phyloP scores from a whole-genome alignment of 805 yeast species.

The Zygosaccharomyces bisporus region DNA sequence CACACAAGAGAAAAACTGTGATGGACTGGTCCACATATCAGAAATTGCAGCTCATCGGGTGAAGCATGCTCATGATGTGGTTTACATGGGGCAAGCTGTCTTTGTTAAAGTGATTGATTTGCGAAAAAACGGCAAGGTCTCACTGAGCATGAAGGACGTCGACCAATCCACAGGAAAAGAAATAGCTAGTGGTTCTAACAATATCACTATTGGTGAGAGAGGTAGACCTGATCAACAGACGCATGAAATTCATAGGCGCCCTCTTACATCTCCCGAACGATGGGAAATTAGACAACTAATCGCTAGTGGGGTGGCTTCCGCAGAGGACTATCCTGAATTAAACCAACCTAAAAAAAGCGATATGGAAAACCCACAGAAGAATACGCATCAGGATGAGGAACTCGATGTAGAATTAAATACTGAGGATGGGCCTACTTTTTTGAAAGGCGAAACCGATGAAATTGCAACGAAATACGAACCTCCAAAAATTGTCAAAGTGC shows the following conservation, averaged over 20 bases:
- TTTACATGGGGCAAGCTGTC: slow-evolving; percentile 56
- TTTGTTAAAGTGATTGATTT: slow-evolving; percentile 55
- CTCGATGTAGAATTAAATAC: slow-evolving; percentile 69
- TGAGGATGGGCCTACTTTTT: slow-evolving; percentile 63
- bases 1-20: slow-evolving; percentile 33
- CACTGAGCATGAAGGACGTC: slow-evolving; percentile 64
- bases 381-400: slow-evolving; percentile 40
- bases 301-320: slow-evolving; percentile 68
- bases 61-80: slow-evolving; percentile 54
- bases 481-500: slow-evolving; percentile 58
- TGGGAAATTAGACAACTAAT: slow-evolving; percentile 87
- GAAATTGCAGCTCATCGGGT: slow-evolving; percentile 51
- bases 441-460: slow-evolving; percentile 44
- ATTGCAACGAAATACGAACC: slow-evolving; percentile 42
- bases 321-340: slow-evolving; percentile 66
- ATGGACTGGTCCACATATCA: slow-evolving; percentile 77
- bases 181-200: slow-evolving; percentile 3
- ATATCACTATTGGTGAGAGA: slow-evolving; percentile 4
- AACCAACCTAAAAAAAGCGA: slow-evolving; percentile 29
- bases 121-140: slow-evolving; percentile 45
- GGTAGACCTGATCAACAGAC: slow-evolving; percentile 8
- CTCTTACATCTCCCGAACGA: slow-evolving; percentile 78
- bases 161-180: slow-evolving; percentile 64
- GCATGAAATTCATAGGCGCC: slow-evolving; percentile 31
- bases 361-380: slow-evolving; percentile 18